phyloP scores from a whole-genome alignment of 2,329 filamentous ascomycete species.

The Arthrobotrys musiformis region DNA sequence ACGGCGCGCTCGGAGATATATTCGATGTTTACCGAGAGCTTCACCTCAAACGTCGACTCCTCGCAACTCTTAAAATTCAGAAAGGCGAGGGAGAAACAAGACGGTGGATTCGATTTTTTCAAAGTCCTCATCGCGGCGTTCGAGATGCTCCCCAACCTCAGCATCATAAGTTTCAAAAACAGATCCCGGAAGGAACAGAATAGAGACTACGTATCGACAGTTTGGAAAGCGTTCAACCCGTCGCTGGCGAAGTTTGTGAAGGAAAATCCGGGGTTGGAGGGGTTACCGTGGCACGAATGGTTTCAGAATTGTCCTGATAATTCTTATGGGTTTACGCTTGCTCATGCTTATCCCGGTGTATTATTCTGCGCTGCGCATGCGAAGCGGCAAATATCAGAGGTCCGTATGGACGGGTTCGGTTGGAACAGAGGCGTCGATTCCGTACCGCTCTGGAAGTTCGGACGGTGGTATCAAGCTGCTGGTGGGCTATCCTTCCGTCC shows the following conservation, averaged over 20 bases:
- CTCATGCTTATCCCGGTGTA: not conserved
- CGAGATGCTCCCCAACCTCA: not conserved
- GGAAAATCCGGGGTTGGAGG: not conserved
- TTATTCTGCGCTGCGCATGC: not conserved
- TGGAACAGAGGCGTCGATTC: not conserved
- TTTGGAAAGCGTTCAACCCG: not conserved
- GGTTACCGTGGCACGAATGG: constrained; percentile 8
- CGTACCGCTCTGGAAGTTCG: not conserved
- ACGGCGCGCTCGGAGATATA: not conserved
- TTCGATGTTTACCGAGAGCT: not conserved
- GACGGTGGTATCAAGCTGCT: not conserved
- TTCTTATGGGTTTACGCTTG: not conserved
- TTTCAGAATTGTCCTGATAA: not conserved
- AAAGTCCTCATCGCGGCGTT: not conserved
- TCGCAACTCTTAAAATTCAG: not conserved
- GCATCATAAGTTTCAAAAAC: not conserved
- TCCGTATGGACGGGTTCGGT: not conserved
- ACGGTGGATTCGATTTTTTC: not conserved
- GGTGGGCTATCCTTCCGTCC: not conserved
- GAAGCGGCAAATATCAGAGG: constrained; percentile 5
- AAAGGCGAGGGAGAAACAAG: not conserved
- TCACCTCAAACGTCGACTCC: not conserved
- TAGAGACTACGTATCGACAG: not conserved
- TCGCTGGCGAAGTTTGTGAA: not conserved
- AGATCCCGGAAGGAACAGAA: not conserved